These are phyloP conservation scores for Flueggea neowawraea DNA, from an alignment of 441 rosid genomes.

Conservation along the genomic window DNA sequence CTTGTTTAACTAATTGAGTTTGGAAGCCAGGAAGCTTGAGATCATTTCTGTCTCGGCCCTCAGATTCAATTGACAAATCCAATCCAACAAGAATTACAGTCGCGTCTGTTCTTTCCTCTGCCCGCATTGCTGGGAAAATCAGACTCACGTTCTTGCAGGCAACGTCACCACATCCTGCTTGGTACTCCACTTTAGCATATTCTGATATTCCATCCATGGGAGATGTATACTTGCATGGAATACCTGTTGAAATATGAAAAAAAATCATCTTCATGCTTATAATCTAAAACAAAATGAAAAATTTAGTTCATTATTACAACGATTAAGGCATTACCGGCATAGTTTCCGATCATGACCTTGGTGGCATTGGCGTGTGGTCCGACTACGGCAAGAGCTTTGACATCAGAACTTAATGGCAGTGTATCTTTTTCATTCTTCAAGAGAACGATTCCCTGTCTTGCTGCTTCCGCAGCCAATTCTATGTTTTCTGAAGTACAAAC, in stretches of 20 bases:
- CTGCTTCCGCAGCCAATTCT: constrained; percentile 24
- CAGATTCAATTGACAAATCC: constrained; percentile 33
- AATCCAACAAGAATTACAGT: constrained; percentile 34
- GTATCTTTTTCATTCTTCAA: constrained; percentile 32
- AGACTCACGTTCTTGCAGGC: constrained; percentile 19
- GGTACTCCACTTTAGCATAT: constrained; percentile 13
- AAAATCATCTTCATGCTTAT: no score
- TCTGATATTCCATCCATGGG: constrained; percentile 36
- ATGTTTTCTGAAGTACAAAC: constrained; percentile 32
- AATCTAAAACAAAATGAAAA: no score
- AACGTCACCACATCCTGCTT: constrained; percentile 30
- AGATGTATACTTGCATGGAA: constrained; percentile 32
- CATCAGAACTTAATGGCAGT: constrained; percentile 1
- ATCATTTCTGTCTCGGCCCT: constrained; percentile 34
- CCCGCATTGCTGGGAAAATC: constrained; percentile 21
- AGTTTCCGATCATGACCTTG: constrained; percentile 42
- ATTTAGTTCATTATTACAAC: no score
- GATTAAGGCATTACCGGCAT: constrained; percentile 25
- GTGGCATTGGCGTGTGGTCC: constrained; percentile 56
- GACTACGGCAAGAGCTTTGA: constrained; percentile 31
- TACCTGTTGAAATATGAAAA: constrained; percentile 12
- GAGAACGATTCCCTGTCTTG: constrained; percentile 52
- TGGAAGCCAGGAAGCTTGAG: constrained; percentile 42
- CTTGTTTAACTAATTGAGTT: constrained; percentile 30
- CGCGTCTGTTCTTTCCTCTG: constrained; percentile 25